phyloP scores from a whole-genome alignment of 305 asterid genomes.

The Striga hermonthica region DNA sequence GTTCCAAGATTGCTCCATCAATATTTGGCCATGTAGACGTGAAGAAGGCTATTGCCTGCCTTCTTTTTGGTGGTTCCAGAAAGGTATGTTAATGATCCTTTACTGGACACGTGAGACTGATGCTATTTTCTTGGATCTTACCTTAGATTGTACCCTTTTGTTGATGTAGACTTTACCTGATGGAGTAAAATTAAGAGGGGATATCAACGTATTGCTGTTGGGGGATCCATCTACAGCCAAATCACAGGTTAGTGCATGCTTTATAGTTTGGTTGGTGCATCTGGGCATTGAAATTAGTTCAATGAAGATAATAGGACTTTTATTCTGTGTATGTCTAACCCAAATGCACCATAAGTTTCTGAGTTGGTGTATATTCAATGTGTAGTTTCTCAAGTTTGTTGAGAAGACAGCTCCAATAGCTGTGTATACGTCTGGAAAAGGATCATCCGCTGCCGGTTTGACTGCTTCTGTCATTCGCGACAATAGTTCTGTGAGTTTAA shows the following conservation, averaged over 20 bases:
- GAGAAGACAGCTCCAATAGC: slow-evolving; percentile 99
- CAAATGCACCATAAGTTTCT: background rate
- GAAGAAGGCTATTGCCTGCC: slow-evolving; percentile 95
- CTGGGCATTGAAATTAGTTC: background rate
- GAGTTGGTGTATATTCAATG: slow-evolving; percentile 9
- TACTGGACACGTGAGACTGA: slow-evolving; percentile 1
- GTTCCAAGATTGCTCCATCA: slow-evolving; percentile 90
- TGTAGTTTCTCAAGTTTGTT: slow-evolving; percentile 90
- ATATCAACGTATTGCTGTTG: slow-evolving; percentile 87
- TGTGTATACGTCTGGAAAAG: slow-evolving; percentile 96
- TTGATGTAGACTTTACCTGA: slow-evolving; percentile 59
- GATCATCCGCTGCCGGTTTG: slow-evolving; percentile 99
- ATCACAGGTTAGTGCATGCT: slow-evolving; percentile 67
- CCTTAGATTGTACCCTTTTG: slow-evolving; percentile 19
- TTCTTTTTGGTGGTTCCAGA: slow-evolving; percentile 95
- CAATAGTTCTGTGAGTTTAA: slow-evolving; percentile 78
- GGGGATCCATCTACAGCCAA: slow-evolving; percentile 99
- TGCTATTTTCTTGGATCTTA: slow-evolving; percentile 24
- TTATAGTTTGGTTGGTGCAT: background rate
- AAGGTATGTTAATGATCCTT: slow-evolving; percentile 49
- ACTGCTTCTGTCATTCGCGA: slow-evolving; percentile 98
- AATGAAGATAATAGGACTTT: slow-evolving; percentile 2
- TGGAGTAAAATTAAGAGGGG: slow-evolving; percentile 98
- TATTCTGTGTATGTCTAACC: background rate
- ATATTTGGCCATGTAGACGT: slow-evolving; percentile 88